phyloP scores from a whole-genome alignment of 495 filamentous ascomycete species.

The Pseudoneurospora amorphoporcata region DNA sequence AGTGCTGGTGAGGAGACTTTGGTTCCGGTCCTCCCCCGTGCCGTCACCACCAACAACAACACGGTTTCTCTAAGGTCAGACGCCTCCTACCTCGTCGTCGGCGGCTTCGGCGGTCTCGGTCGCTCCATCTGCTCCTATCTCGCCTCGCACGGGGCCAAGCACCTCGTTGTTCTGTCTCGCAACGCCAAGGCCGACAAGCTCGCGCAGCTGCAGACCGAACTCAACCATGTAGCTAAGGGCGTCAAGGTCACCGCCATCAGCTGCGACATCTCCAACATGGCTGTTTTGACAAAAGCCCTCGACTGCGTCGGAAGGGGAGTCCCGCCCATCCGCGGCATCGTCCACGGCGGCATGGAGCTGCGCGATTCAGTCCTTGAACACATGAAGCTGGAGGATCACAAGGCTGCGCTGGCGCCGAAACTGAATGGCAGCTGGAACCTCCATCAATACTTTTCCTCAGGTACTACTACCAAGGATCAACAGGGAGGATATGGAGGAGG shows the following conservation, averaged over 20 bases:
- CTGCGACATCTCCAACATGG: slow-evolving; percentile 32
- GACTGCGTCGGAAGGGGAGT: slow-evolving; percentile 19
- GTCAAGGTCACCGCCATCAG: slow-evolving; percentile 27
- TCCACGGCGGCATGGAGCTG: slow-evolving; percentile 47
- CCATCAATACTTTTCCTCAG: slow-evolving; percentile 20
- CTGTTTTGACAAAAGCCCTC: slow-evolving; percentile 22
- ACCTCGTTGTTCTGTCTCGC: slow-evolving; percentile 49
- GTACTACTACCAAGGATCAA: not conserved
- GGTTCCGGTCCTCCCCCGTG: slow-evolving; percentile 15
- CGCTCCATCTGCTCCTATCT: slow-evolving; percentile 48
- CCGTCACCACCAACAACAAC: not conserved
- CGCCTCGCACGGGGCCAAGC: slow-evolving; percentile 43
- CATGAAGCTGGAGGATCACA: slow-evolving; percentile 35
- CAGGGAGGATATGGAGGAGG: not conserved
- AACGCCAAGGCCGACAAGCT: slow-evolving; percentile 31
- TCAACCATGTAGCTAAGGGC: slow-evolving; percentile 27
- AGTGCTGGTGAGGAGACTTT: slow-evolving; percentile 7
- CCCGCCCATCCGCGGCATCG: slow-evolving; percentile 33
- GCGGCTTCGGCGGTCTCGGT: slow-evolving; percentile 55
- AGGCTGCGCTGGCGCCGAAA: slow-evolving; percentile 32
- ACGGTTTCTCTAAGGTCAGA: slow-evolving; percentile 21
- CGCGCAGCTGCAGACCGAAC: slow-evolving; percentile 21
- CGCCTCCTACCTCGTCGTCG: slow-evolving; percentile 49
- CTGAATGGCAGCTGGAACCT: slow-evolving; percentile 44
- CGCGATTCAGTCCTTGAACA: slow-evolving; percentile 35